phyloP scores from a whole-genome alignment of 1,284 basidiomycete genomes.

The Anthracocystis panici-leucophaei region DNA sequence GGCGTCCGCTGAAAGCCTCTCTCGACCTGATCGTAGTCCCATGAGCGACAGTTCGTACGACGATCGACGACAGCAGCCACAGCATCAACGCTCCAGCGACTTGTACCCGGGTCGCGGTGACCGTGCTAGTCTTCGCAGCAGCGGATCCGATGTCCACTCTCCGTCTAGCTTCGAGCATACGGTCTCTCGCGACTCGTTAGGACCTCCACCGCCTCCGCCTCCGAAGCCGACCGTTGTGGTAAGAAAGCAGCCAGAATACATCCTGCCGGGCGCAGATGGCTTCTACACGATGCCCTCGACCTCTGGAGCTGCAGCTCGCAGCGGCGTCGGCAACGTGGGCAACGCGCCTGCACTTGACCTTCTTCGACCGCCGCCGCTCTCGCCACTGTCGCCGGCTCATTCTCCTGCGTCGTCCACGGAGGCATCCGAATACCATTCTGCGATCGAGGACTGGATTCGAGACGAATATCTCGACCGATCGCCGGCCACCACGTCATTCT shows the following conservation, averaged over 20 bases:
- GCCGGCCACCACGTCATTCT: constrained; percentile 22
- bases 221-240: constrained; percentile 31
- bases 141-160: not conserved
- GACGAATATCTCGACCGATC: constrained; percentile 29
- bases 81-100: constrained; percentile 5
- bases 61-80: constrained; percentile 13
- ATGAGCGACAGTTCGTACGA: constrained; percentile 24
- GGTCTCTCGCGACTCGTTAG: constrained; percentile 36
- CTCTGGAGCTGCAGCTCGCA: constrained; percentile 3
- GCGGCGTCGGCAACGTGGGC: not conserved
- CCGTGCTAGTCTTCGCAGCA: not conserved
- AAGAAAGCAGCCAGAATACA: constrained; percentile 48
- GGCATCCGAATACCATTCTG: constrained; percentile 24
- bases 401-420: constrained; percentile 25
- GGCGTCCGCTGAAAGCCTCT: constrained; percentile 36
- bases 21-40: constrained; percentile 30
- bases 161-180: constrained; percentile 4
- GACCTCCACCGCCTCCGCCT: constrained; percentile 44
- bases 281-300: constrained; percentile 46
- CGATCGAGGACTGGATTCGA: constrained; percentile 40
- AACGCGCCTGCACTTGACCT: constrained; percentile 6
- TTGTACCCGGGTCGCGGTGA: not conserved
- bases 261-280: constrained; percentile 52
- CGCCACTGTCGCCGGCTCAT: constrained; percentile 20
- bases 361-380: constrained; percentile 25